Conservation (phyloP, 75 land plant genomes). For the Pinus taeda region DNA sequence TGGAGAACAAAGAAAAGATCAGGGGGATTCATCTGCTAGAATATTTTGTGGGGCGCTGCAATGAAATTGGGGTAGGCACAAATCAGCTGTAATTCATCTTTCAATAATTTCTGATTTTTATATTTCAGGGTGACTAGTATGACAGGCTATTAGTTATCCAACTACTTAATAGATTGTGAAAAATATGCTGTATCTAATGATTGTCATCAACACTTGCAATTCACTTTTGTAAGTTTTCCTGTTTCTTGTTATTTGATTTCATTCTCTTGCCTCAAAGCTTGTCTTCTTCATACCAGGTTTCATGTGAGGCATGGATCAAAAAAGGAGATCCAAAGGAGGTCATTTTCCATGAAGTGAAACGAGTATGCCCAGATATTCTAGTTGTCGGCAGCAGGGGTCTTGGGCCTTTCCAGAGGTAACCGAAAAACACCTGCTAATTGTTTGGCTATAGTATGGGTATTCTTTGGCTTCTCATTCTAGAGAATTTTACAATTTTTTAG, state of each 20-base stretch:
- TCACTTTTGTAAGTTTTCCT: not conserved
- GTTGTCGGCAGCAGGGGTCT: slow-evolving; percentile 88
- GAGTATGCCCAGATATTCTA: slow-evolving; percentile 72
- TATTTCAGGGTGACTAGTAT: not conserved
- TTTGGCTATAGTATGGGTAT: not conserved
- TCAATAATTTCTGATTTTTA: not conserved
- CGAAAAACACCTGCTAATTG: not conserved
- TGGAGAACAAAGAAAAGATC: slow-evolving; percentile 35
- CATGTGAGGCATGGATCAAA: slow-evolving; percentile 89
- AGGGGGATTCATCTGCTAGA: slow-evolving; percentile 76
- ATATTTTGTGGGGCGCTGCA: slow-evolving; percentile 62
- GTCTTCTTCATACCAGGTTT: slow-evolving; percentile 34
- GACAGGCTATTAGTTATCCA: not conserved
- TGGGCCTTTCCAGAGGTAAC: slow-evolving; percentile 76
- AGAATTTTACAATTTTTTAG: not conserved
- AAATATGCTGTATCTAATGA: not conserved
- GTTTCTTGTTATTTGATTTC: no score
- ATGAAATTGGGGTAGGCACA: slow-evolving; percentile 67
- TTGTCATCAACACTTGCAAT: not conserved
- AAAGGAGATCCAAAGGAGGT: slow-evolving; percentile 82
- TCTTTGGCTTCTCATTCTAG: not conserved
- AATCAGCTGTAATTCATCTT: not conserved
- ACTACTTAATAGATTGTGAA: not conserved
- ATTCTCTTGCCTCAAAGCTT: not conserved
- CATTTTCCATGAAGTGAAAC: slow-evolving; percentile 66